phyloP scores from a whole-genome alignment of 441 rosid species.

The Populus hybrid region DNA sequence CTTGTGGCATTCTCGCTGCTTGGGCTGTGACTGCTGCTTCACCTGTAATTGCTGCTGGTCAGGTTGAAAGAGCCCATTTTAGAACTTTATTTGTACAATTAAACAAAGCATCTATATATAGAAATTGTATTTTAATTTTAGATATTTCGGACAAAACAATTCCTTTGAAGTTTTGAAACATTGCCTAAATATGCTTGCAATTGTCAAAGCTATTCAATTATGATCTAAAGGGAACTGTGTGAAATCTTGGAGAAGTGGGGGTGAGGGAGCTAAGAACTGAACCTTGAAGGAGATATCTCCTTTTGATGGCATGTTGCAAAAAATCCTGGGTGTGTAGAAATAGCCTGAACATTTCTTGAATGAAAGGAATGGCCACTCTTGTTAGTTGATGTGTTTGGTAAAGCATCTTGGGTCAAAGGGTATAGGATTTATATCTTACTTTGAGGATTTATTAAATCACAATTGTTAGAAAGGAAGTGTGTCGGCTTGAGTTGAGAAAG shows the following conservation, averaged over 20 bases:
- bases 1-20: slow-evolving; percentile 72
- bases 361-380: neutral
- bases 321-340: neutral
- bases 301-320: neutral
- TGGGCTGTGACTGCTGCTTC: slow-evolving; percentile 65
- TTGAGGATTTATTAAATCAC: neutral
- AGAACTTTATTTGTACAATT: neutral
- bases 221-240: no score
- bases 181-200: neutral
- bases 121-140: neutral
- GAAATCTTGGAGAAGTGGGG: neutral
- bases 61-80: slow-evolving; percentile 35
- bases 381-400: neutral
- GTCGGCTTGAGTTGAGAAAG: neutral
- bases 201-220: neutral
- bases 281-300: neutral
- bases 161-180: neutral
- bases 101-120: neutral
- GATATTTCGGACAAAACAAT: neutral
- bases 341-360: neutral
- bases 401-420: neutral
- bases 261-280: neutral
- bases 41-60: slow-evolving; percentile 79
- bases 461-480: neutral
- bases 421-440: neutral